These are phyloP conservation scores for Paxillus ammoniavirescens DNA, from an alignment of 768 basidiomycete species.

Conservation along the genomic window DNA sequence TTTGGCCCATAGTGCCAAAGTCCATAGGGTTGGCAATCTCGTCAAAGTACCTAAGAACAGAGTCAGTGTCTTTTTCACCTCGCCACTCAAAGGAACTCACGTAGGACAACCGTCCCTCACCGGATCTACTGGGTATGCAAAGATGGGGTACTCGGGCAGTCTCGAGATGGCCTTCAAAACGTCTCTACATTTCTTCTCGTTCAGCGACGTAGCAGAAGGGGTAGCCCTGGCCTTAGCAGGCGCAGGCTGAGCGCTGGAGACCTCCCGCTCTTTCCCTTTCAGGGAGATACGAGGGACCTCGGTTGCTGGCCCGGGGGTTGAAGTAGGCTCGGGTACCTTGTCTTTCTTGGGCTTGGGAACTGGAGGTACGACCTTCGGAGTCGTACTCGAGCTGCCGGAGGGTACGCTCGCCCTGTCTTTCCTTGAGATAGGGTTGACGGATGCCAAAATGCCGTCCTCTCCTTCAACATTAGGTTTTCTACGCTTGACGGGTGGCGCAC, in stretches of 20 bases:
- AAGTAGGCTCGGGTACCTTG: slow-evolving; percentile 31
- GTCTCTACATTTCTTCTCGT: slow-evolving; percentile 82
- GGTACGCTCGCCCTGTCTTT: slow-evolving; percentile 38
- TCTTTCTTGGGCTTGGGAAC: slow-evolving; percentile 46
- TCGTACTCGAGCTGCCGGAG: slow-evolving; percentile 39
- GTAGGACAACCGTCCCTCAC: slow-evolving; percentile 84
- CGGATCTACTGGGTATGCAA: slow-evolving; percentile 83
- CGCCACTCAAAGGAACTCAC: slow-evolving; percentile 44
- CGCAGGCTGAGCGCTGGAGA: slow-evolving; percentile 31
- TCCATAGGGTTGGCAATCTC: slow-evolving; percentile 96
- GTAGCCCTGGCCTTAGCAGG: slow-evolving; percentile 40
- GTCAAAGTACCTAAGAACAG: slow-evolving; percentile 70
- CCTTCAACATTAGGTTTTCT: slow-evolving; percentile 49
- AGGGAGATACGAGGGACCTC: slow-evolving; percentile 40
- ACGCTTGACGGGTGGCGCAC: slow-evolving; percentile 49
- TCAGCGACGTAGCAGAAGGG: slow-evolving; percentile 50
- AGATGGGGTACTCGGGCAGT: slow-evolving; percentile 68
- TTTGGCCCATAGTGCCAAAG: slow-evolving; percentile 74
- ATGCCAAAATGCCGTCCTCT: slow-evolving; percentile 63
- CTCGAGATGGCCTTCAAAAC: slow-evolving; percentile 59
- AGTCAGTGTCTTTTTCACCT: neutral
- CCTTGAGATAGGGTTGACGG: slow-evolving; percentile 59
- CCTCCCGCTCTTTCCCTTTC: slow-evolving; percentile 79
- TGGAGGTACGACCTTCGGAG: slow-evolving; percentile 24
- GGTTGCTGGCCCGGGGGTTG: slow-evolving; percentile 15